These are phyloP conservation scores for Cokeromyces recurvatus DNA, from an alignment of 371 early-diverging fungal species.

Conservation along the genomic window DNA sequence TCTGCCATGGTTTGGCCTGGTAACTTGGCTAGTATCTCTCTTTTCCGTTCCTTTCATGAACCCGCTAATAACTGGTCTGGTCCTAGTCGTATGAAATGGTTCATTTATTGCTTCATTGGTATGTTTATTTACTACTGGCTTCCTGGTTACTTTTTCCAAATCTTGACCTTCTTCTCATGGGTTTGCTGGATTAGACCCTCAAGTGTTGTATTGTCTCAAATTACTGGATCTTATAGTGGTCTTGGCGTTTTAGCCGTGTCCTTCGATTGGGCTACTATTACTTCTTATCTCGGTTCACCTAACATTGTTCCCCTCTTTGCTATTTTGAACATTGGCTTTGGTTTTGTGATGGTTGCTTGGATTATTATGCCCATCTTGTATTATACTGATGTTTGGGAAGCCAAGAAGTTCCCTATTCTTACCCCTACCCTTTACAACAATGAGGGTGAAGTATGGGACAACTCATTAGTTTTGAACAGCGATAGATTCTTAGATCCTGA, in stretches of 20 bases:
- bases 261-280: conserved; percentile 76
- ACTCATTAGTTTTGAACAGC: conserved; percentile 45
- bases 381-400: conserved; percentile 61
- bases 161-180: conserved; percentile 68
- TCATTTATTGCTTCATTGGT: conserved; percentile 52
- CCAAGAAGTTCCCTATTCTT: conserved; percentile 62
- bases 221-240: conserved; percentile 60
- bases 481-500: conserved; percentile 57
- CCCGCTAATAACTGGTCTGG: conserved; percentile 40
- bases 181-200: conserved; percentile 68
- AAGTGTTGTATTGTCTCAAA: conserved; percentile 50
- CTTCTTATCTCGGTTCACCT: conserved; percentile 63
- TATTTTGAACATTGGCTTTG: conserved; percentile 62
- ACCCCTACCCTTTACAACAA: conserved; percentile 32
- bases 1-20: conserved; percentile 86
- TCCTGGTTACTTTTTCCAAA: conserved; percentile 72
- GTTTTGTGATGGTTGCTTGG: conserved; percentile 70
- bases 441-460: conserved; percentile 53
- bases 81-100: conserved; percentile 56
- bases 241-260: conserved; percentile 66
- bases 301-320: conserved; percentile 72
- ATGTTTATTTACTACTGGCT: conserved; percentile 73
- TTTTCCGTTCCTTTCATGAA: conserved; percentile 71
- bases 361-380: conserved; percentile 68
- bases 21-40: conserved; percentile 64